Conservation (phyloP, 2,329 filamentous ascomycete species). For the Pseudofabraea citricarpa region DNA sequence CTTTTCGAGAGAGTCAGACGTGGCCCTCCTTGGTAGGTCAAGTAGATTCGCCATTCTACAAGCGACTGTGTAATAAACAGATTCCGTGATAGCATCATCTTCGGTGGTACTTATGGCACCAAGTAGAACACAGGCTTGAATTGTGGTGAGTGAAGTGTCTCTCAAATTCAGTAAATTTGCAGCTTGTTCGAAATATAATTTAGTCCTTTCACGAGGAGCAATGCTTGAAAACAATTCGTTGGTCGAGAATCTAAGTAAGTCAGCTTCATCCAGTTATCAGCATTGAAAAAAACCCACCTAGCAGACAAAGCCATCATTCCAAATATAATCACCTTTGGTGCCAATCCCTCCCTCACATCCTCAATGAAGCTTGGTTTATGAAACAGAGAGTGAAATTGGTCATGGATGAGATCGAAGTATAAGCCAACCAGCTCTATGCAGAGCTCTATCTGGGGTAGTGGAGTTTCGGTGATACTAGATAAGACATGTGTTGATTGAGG, state of each 20-base stretch:
- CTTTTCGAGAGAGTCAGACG: conserved; percentile 9
- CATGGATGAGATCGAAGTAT: conserved; percentile 20
- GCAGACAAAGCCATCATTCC: conserved; percentile 18
- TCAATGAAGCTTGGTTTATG: conserved; percentile 15
- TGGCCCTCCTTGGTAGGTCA: conserved; percentile 11
- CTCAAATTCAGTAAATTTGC: conserved; percentile 13
- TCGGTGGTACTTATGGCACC: conserved; percentile 14
- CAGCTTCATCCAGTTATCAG: neutral
- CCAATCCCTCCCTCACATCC: conserved; percentile 7
- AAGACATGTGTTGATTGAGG: too few relatives aligned
- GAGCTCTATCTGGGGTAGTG: conserved; percentile 2
- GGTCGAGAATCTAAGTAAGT: conserved; percentile 13
- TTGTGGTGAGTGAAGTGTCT: conserved; percentile 13
- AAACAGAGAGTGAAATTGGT: conserved; percentile 20
- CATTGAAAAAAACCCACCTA: conserved; percentile 6
- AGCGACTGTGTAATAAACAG: conserved; percentile 16
- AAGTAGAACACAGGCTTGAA: conserved; percentile 18
- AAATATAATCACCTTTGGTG: conserved; percentile 13
- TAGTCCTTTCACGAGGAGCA: conserved; percentile 10
- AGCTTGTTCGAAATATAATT: conserved; percentile 9
- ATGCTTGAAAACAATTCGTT: conserved; percentile 11
- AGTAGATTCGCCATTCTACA: conserved; percentile 17
- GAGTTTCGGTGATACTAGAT: too few relatives aligned
- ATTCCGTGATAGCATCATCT: conserved; percentile 12
- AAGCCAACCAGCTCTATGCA: conserved; percentile 14